These are phyloP conservation scores for Acacia confusa DNA, from an alignment of 306 rosid species.

Conservation along the genomic window DNA sequence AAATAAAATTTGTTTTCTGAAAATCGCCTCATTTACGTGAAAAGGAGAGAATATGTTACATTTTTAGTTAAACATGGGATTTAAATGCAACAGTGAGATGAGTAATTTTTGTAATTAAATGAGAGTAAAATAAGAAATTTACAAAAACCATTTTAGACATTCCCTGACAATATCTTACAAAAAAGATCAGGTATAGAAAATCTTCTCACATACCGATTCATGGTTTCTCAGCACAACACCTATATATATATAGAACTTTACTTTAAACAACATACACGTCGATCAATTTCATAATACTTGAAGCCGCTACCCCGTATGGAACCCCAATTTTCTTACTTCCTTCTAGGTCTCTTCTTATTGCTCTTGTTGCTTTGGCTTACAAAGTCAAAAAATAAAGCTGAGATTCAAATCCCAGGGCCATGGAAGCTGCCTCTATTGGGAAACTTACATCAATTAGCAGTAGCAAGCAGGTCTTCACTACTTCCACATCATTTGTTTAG, in stretches of 20 bases:
- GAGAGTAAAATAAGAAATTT: too few species aligned
- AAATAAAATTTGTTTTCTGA: too few species aligned
- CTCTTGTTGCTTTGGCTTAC: neutral
- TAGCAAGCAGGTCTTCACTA: neutral
- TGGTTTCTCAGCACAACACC: neutral
- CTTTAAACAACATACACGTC: neutral
- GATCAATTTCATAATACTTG: neutral
- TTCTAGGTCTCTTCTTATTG: neutral
- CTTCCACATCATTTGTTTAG: constrained; percentile 5
- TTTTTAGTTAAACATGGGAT: too few species aligned
- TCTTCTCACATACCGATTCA: neutral
- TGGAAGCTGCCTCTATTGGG: constrained; percentile 1
- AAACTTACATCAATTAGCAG: neutral
- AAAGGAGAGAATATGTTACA: too few species aligned
- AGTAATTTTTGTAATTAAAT: too few species aligned
- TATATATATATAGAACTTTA: neutral
- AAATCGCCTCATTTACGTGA: too few species aligned
- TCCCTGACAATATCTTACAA: too few species aligned
- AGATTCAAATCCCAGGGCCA: neutral
- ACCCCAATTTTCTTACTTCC: neutral
- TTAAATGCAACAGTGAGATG: too few species aligned
- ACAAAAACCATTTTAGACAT: too few species aligned
- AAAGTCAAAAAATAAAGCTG: neutral
- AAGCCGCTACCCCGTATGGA: neutral
- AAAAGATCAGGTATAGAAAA: too few species aligned